Evolutionary conservation across 192 early-diverging fungal species (phyloP).

Genomic region (Gaertneriomyces semiglobifer): DNA sequence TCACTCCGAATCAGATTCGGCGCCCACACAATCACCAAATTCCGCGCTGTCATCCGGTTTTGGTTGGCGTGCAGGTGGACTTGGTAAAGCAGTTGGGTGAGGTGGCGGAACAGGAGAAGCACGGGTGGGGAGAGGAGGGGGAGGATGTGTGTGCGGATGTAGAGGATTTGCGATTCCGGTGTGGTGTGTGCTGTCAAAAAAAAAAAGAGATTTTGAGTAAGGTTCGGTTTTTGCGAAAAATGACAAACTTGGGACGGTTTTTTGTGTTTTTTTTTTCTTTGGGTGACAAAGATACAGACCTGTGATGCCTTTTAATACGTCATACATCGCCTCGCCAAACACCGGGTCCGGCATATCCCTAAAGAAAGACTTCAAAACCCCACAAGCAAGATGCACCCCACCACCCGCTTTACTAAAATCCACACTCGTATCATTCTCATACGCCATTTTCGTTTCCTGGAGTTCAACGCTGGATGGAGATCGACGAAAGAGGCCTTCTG

Average conservation of each 20-base stretch:
- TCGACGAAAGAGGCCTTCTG: conserved; percentile 81
- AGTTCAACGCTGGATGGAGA: conserved; percentile 73
- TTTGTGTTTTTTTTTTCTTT: too few relatives aligned
- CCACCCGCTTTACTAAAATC: conserved; percentile 9
- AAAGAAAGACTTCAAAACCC: conserved; percentile 79
- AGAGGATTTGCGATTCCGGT: conserved; percentile 12
- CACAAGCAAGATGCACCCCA: conserved; percentile 74
- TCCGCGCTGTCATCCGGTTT: conserved; percentile 83
- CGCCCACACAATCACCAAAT: conserved; percentile 80
- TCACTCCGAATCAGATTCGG: conserved; percentile 72
- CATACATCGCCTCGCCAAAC: conserved; percentile 61
- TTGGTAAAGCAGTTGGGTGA: conserved; percentile 69
- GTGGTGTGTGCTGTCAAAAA: not conserved
- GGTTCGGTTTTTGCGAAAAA: too few relatives aligned
- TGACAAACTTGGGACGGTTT: too few relatives aligned
- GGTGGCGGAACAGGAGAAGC: conserved; percentile 37
- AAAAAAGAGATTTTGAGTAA: too few relatives aligned
- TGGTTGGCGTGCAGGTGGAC: conserved; percentile 61
- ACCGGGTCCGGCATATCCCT: conserved; percentile 77
- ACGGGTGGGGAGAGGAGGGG: conserved; percentile 32
- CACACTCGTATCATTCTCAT: conserved; percentile 35
- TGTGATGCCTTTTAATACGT: conserved; percentile 49
- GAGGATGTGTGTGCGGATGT: conserved; percentile 27
- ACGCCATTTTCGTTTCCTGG: conserved; percentile 58
- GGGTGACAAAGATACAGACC: conserved; percentile 19